phyloP scores from a whole-genome alignment of 108 stramenopile species.

The Nitzschia inconspicua region DNA sequence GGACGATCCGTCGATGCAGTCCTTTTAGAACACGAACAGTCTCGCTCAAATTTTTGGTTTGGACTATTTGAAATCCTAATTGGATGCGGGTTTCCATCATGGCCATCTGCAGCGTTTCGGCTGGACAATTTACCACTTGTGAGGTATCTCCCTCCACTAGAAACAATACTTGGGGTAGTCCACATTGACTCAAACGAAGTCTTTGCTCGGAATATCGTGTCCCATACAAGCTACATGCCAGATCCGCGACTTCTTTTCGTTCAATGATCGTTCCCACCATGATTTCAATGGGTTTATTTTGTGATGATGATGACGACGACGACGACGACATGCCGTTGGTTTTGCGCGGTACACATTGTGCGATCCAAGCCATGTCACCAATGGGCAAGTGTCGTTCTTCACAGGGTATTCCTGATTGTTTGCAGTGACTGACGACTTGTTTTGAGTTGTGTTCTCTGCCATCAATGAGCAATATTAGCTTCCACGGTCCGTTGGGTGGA shows the following conservation, averaged over 20 bases:
- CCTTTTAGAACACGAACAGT: constrained; percentile 46
- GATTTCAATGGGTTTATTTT: constrained; percentile 23
- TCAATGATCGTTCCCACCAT: constrained; percentile 61
- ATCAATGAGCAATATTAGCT: too few relatives aligned
- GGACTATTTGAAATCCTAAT: constrained; percentile 42
- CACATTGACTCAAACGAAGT: constrained; percentile 46
- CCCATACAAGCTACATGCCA: constrained; percentile 38
- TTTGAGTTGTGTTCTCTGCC: constrained; percentile 39
- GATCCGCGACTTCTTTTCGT: constrained; percentile 46
- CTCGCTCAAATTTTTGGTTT: constrained; percentile 41
- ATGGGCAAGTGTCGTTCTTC: constrained; percentile 53
- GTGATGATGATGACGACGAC: neutral
- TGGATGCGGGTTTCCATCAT: constrained; percentile 54
- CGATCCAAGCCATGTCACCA: constrained; percentile 71
- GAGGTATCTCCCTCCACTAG: constrained; percentile 46
- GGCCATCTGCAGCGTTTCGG: constrained; percentile 40
- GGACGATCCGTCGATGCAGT: constrained; percentile 52
- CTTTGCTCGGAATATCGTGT: constrained; percentile 59
- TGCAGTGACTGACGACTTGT: constrained; percentile 27
- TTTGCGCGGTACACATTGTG: constrained; percentile 7
- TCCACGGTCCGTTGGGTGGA: too few relatives aligned
- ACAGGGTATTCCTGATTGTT: constrained; percentile 39
- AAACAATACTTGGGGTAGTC: constrained; percentile 49
- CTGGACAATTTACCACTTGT: constrained; percentile 24
- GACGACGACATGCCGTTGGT: neutral